Conservation (phyloP, 441 rosid genomes). For the Omphalea diandra region DNA sequence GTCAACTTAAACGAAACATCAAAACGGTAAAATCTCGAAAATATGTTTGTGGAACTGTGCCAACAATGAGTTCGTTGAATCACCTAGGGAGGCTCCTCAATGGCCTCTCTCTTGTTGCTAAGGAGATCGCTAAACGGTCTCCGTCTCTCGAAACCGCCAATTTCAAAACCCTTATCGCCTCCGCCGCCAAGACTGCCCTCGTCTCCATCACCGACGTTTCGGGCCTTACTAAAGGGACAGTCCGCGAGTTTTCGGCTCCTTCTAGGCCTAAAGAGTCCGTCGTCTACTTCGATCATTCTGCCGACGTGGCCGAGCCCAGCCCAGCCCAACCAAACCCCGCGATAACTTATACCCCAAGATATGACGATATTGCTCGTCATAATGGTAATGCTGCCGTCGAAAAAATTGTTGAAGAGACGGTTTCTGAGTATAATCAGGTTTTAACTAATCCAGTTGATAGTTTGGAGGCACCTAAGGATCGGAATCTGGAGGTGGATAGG, state of each 20-base stretch:
- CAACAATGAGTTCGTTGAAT: slow-evolving; percentile 64
- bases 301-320: slow-evolving; percentile 26
- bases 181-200: slow-evolving; percentile 58
- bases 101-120: slow-evolving; percentile 72
- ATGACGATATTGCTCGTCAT: neutral
- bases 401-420: slow-evolving; percentile 13
- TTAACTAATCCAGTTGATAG: neutral
- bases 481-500: slow-evolving; percentile 22
- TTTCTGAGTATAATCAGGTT: slow-evolving; percentile 10
- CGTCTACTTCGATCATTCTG: slow-evolving; percentile 48
- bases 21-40: too few species aligned
- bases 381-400: neutral
- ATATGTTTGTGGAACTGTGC: too few species aligned
- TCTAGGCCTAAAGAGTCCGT: slow-evolving; percentile 51
- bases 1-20: too few species aligned
- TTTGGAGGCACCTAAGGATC: slow-evolving; percentile 29
- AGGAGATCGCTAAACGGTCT: slow-evolving; percentile 65
- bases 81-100: slow-evolving; percentile 53
- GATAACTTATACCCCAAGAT: slow-evolving; percentile 1
- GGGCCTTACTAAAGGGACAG: slow-evolving; percentile 72
- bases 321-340: slow-evolving; percentile 18
- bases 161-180: slow-evolving; percentile 51
- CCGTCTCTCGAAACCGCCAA: slow-evolving; percentile 34
- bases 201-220: slow-evolving; percentile 71
- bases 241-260: slow-evolving; percentile 51